phyloP scores from a whole-genome alignment of 139 green algal genomes.

The Coelastrella sp. region DNA sequence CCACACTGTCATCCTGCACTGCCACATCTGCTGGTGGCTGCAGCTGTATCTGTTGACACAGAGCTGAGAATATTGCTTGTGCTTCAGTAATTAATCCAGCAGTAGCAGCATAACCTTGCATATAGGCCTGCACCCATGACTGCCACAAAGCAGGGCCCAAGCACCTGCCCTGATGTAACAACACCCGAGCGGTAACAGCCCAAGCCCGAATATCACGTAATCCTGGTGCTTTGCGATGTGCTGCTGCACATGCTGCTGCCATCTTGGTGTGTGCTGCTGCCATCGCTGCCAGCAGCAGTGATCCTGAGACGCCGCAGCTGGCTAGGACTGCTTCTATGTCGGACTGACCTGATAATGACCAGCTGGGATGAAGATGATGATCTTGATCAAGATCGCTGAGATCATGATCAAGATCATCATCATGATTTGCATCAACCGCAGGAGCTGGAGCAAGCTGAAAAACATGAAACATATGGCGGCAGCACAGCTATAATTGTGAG shows the following conservation, averaged over 20 bases:
- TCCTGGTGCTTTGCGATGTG: constrained; percentile 58
- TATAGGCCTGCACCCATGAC: constrained; percentile 67
- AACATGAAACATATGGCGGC: too few species aligned
- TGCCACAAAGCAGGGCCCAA: constrained; percentile 54
- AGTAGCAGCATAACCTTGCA: constrained; percentile 37
- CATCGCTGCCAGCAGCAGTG: constrained; percentile 60
- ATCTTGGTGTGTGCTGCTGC: constrained; percentile 57
- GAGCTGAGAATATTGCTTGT: neutral
- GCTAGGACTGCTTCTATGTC: constrained; percentile 24
- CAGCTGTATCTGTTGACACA: constrained; percentile 31
- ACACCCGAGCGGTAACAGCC: constrained; percentile 58
- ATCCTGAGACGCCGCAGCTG: neutral
- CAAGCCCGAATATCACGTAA: constrained; percentile 69
- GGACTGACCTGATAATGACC: constrained; percentile 16
- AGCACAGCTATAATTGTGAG: neutral
- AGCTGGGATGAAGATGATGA: too few species aligned
- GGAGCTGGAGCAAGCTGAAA: neutral
- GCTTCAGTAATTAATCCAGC: neutral
- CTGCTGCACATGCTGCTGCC: constrained; percentile 14
- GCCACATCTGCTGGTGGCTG: neutral
- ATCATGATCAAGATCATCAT: too few species aligned
- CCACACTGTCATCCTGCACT: constrained; percentile 9
- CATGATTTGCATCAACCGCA: too few species aligned
- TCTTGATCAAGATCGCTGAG: too few species aligned
- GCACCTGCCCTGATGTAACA: constrained; percentile 71